Conservation (phyloP, 768 basidiomycete species). For the Neoboletus magnificus region DNA sequence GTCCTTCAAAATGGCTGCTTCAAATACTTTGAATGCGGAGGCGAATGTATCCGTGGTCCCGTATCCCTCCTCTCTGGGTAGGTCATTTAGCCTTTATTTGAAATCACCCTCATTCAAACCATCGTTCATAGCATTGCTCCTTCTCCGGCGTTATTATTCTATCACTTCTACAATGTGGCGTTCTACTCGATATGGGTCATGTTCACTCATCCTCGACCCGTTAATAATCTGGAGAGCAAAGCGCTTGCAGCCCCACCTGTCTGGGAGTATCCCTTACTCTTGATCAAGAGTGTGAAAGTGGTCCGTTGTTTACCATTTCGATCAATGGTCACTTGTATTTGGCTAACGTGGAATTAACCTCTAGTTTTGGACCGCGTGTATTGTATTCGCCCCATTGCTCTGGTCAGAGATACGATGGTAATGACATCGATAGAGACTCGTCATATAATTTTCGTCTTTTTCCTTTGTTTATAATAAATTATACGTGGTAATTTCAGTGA, state of each 20-base stretch:
- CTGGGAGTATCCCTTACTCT: constrained; percentile 65
- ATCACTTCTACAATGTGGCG: constrained; percentile 95
- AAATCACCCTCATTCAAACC: background rate
- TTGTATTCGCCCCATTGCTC: constrained; percentile 85
- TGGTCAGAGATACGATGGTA: constrained; percentile 87
- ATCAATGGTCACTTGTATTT: background rate
- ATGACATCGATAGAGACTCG: constrained; percentile 21
- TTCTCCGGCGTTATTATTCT: constrained; percentile 74
- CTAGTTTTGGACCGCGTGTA: constrained; percentile 86
- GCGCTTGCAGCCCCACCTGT: constrained; percentile 43
- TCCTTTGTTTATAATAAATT: background rate
- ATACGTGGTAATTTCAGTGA: constrained; percentile 5
- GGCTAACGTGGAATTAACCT: background rate
- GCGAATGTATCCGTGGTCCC: constrained; percentile 83
- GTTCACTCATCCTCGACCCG: constrained; percentile 59
- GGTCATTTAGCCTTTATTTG: constrained; percentile 20
- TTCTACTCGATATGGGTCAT: constrained; percentile 91
- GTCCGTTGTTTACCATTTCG: constrained; percentile 45
- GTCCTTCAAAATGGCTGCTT: constrained; percentile 85
- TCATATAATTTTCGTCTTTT: background rate
- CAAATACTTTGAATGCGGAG: constrained; percentile 95
- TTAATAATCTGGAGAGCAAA: background rate
- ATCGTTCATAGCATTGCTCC: constrained; percentile 58
- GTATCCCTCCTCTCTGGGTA: constrained; percentile 89
- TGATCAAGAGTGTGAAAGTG: constrained; percentile 60